Evolutionary conservation across 768 basidiomycete genomes (phyloP).

Genomic region (Amanita exitialis): DNA sequence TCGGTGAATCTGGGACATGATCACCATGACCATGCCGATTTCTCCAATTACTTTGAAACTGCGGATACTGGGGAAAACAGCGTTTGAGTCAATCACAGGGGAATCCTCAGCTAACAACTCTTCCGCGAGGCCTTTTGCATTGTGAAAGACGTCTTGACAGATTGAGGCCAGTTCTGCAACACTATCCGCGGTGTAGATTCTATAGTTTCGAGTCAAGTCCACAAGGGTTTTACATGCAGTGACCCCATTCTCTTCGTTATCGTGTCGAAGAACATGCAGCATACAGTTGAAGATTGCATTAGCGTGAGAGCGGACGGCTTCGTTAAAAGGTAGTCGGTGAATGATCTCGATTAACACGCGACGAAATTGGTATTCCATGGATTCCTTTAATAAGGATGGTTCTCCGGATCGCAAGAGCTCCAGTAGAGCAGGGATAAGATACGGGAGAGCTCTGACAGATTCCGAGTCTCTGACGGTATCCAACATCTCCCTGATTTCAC

Average conservation of each 20-base stretch:
- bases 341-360: conserved; percentile 82
- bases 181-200: conserved; percentile 60
- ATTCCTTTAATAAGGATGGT: conserved; percentile 56
- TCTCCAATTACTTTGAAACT: conserved; percentile 95
- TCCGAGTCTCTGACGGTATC: conserved; percentile 74
- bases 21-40: conserved; percentile 85
- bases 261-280: conserved; percentile 73
- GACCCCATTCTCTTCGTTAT: conserved; percentile 95
- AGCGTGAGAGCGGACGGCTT: conserved; percentile 63
- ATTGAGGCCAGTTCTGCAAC: conserved; percentile 73
- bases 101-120: conserved; percentile 70
- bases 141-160: conserved; percentile 69
- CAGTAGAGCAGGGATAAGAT: conserved; percentile 64
- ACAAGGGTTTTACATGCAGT: conserved; percentile 86
- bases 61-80: conserved; percentile 58
- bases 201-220: conserved; percentile 76
- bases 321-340: conserved; percentile 77
- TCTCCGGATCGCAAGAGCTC: conserved; percentile 65
- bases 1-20: conserved; percentile 79
- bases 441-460: conserved; percentile 55
- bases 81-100: conserved; percentile 38
- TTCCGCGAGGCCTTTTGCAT: conserved; percentile 61
- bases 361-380: conserved; percentile 72
- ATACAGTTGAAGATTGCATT: conserved; percentile 66
- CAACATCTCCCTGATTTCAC: conserved; percentile 73